Percentiles rank a stretch among this genome's conserved stretches.
phyloP scores from a whole-genome alignment of 306 rosid species.

The Rubus parviflorus region DNA sequence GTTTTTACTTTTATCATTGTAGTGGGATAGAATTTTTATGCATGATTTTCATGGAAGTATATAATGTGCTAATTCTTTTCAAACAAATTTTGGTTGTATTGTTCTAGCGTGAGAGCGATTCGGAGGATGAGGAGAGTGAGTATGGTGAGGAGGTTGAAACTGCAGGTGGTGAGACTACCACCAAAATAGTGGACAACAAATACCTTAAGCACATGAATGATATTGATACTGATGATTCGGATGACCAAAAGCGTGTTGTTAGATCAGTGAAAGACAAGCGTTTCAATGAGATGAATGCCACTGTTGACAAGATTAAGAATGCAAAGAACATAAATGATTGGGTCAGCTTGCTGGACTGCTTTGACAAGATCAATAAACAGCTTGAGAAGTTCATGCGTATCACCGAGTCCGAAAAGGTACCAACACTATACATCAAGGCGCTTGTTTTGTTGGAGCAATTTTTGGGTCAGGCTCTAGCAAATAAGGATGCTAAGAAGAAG shows the following conservation, averaged over 20 bases:
- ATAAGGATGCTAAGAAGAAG: constrained; percentile 83
- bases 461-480: constrained; percentile 65
- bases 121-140: constrained; percentile 66
- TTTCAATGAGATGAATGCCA: constrained; percentile 64
- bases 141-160: constrained; percentile 45
- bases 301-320: constrained; percentile 79
- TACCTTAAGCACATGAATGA: constrained; percentile 33
- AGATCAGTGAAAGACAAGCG: constrained; percentile 74
- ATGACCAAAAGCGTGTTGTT: constrained; percentile 59
- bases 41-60: neutral
- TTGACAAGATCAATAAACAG: constrained; percentile 78
- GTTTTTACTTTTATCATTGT: constrained; percentile 14
- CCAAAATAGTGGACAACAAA: constrained; percentile 29
- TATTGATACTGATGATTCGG: constrained; percentile 63
- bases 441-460: constrained; percentile 80
- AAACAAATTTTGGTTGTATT: neutral
- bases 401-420: constrained; percentile 66
- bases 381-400: constrained; percentile 83
- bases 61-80: neutral
- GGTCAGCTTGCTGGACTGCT: constrained; percentile 82
- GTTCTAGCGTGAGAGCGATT: constrained; percentile 60
- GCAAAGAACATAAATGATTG: constrained; percentile 83
- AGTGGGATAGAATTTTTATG: neutral
- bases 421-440: constrained; percentile 60
- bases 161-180: constrained; percentile 33